Percentiles rank a stretch among this genome's conserved stretches.
Conservation (phyloP, 31 red algal species). For the Asparagopsis taxiformis region DNA sequence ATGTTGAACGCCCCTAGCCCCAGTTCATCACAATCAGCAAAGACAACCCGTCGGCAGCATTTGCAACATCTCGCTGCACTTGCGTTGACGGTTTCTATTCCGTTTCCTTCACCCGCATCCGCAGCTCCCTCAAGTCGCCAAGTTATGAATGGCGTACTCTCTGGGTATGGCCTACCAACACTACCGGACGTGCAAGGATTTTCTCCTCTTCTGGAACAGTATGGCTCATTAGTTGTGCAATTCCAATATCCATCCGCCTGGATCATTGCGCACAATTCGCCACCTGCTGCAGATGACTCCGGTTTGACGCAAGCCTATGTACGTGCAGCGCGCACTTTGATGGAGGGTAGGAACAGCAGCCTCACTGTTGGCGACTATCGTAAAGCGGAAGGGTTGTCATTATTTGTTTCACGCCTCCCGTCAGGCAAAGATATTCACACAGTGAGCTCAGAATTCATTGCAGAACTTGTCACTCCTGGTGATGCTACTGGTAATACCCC, state of each 20-base stretch:
- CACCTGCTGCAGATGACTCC: constrained; percentile 8
- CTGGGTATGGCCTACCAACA: constrained; percentile 41
- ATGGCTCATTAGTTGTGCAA: constrained; percentile 18
- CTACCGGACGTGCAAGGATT: constrained; percentile 24
- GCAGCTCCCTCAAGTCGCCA: constrained; percentile 8
- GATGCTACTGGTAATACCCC: constrained; percentile 24
- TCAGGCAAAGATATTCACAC: background rate
- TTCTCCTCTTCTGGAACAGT: constrained; percentile 32
- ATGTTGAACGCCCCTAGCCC: too few species aligned
- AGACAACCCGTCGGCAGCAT: too few species aligned
- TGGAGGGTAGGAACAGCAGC: constrained; percentile 9
- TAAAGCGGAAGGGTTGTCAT: constrained; percentile 26
- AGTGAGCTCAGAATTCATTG: constrained; percentile 5
- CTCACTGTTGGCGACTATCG: constrained; percentile 44
- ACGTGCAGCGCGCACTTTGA: background rate
- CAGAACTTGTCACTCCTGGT: constrained; percentile 40
- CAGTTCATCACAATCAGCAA: too few species aligned
- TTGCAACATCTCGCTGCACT: too few species aligned
- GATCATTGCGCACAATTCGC: constrained; percentile 26
- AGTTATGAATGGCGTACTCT: constrained; percentile 33
- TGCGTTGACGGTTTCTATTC: too few species aligned
- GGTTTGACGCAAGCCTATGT: constrained; percentile 2
- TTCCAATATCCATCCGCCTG: constrained; percentile 51
- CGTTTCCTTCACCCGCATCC: too few species aligned
- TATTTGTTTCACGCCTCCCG: constrained; percentile 15